Conservation (phyloP, 106 monocot species). For the Narthecium ossifragum region DNA sequence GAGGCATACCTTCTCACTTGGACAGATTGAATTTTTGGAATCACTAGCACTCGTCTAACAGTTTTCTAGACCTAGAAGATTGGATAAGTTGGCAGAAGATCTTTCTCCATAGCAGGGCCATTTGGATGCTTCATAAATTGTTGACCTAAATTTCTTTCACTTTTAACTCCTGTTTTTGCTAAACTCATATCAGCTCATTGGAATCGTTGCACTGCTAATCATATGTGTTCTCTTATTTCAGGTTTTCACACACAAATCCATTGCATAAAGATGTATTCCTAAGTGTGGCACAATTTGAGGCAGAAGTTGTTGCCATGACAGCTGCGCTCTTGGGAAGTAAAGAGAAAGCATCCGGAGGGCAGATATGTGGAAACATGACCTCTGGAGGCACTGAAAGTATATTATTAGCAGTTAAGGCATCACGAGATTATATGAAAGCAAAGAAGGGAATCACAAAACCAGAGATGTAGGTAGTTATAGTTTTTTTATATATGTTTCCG, state of each 20-base stretch:
- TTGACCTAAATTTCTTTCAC: too few species aligned
- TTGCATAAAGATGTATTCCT: constrained; percentile 87
- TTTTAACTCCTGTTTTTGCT: too few species aligned
- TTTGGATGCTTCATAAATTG: too few species aligned
- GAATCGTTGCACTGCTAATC: too few species aligned
- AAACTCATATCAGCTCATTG: too few species aligned
- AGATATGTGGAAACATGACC: constrained; percentile 99
- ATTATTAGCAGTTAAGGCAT: constrained; percentile 87
- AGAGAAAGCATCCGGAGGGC: constrained; percentile 78
- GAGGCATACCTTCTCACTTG: too few species aligned
- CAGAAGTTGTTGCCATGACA: constrained; percentile 97
- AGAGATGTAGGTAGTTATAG: constrained; percentile 60
- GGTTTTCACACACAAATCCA: constrained; percentile 99
- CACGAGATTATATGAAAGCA: constrained; percentile 89
- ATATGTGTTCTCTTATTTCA: constrained; percentile 20
- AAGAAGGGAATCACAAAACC: constrained; percentile 86
- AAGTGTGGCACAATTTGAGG: constrained; percentile 78
- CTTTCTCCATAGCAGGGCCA: too few species aligned
- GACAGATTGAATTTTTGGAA: too few species aligned
- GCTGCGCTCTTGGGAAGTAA: constrained; percentile 84
- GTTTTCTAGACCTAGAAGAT: too few species aligned
- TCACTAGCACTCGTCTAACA: too few species aligned
- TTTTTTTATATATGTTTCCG: background rate
- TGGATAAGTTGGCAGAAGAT: too few species aligned
- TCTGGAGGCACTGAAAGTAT: constrained; percentile 99